Evolutionary conservation across 352 stramenopile species (phyloP).

Genomic region (Pythium sukuiense): DNA sequence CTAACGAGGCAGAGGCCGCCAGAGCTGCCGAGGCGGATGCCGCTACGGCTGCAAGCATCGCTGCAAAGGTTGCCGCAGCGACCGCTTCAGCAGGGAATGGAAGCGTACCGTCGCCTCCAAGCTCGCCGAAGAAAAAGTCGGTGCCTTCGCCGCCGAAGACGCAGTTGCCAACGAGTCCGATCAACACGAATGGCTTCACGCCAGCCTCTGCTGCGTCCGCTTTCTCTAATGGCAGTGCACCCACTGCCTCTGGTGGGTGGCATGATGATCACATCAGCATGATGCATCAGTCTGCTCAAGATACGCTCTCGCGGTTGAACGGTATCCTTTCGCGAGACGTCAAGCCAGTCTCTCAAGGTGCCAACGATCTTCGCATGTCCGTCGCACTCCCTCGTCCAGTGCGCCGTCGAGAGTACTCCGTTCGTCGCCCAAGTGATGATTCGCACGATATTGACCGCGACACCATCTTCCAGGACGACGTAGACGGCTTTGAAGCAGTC

Average conservation of each 20-base stretch:
- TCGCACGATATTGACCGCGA: constrained; percentile 60
- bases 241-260: constrained; percentile 23
- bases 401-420: constrained; percentile 59
- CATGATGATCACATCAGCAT: constrained; percentile 54
- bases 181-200: constrained; percentile 29
- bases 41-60: constrained; percentile 5
- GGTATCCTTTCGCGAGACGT: constrained; percentile 43
- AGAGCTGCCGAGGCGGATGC: constrained; percentile 9
- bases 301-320: constrained; percentile 65
- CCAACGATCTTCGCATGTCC: constrained; percentile 40
- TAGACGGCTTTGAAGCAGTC: constrained; percentile 20
- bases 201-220: neutral
- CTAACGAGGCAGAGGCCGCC: constrained; percentile 20
- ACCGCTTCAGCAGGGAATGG: neutral
- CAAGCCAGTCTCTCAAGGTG: constrained; percentile 11
- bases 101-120: neutral
- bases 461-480: constrained; percentile 57
- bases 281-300: constrained; percentile 60
- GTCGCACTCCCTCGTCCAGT: constrained; percentile 62
- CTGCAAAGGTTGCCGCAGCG: neutral
- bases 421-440: constrained; percentile 32
- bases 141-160: constrained; percentile 15
- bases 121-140: neutral
- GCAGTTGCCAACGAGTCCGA: constrained; percentile 45
- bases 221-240: constrained; percentile 13